A percentile compares a stretch with the other conserved stretches of the same genome.
Conservation (phyloP, 169 alveolate species). For the Hepatocystis sp. region DNA sequence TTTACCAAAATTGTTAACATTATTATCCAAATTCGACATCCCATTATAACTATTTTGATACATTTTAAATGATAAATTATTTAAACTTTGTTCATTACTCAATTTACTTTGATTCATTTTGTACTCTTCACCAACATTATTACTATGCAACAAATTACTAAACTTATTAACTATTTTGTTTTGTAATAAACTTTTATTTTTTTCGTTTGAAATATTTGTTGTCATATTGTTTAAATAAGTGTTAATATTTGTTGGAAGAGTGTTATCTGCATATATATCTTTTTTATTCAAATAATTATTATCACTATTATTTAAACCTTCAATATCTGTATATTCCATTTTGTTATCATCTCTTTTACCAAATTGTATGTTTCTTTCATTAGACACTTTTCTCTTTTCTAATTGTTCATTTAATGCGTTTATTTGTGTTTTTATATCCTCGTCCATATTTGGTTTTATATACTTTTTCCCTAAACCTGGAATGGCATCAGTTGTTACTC, state of each 20-base stretch:
- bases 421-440: not conserved
- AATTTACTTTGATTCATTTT: conserved; percentile 4
- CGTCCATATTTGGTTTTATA: not conserved
- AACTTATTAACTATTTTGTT: conserved; percentile 52
- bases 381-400: not conserved
- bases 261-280: conserved; percentile 17
- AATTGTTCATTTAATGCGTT: not conserved
- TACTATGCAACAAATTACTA: conserved; percentile 36
- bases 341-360: conserved; percentile 47
- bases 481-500: no score
- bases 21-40: not conserved
- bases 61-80: not conserved
- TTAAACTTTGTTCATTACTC: conserved; percentile 12
- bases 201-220: conserved; percentile 1
- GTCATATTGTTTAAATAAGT: conserved; percentile 15
- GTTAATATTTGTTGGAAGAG: not conserved
- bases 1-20: not conserved
- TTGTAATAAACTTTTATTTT: conserved; percentile 23
- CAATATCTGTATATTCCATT: conserved; percentile 57
- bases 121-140: conserved; percentile 15
- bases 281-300: conserved; percentile 16
- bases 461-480: not conserved
- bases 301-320: conserved; percentile 27
- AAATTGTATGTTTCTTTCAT: not conserved
- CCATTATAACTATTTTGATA: conserved; percentile 5